phyloP scores from a whole-genome alignment of 2,329 filamentous ascomycete genomes.

The Aspergillus chevalieri region DNA sequence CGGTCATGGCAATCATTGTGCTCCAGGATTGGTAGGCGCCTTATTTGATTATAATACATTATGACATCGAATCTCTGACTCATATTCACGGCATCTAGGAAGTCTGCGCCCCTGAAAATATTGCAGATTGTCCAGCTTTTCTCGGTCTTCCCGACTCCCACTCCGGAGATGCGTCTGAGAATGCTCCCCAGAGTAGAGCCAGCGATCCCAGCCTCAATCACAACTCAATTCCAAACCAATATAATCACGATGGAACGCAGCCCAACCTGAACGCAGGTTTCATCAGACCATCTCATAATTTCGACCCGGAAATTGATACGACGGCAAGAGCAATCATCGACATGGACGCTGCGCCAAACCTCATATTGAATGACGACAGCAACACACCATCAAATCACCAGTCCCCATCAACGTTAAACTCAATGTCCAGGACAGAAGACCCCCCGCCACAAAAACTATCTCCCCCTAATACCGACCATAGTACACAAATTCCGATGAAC shows the following conservation, averaged over 20 bases:
- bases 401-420: conserved; percentile 31
- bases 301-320: conserved; percentile 1
- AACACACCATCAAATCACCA: conserved; percentile 29
- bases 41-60: not conserved
- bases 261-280: not conserved
- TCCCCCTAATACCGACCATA: conserved; percentile 24
- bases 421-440: conserved; percentile 19
- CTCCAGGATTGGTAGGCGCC: not conserved
- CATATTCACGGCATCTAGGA: not conserved
- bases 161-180: not conserved
- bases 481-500: conserved; percentile 13
- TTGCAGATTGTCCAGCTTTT: not conserved
- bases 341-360: conserved; percentile 28
- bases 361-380: conserved; percentile 19
- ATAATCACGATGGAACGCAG: conserved; percentile 11
- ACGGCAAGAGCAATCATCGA: conserved; percentile 15
- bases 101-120: not conserved
- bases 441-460: conserved; percentile 20
- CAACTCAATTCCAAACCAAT: conserved; percentile 20
- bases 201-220: conserved; percentile 4
- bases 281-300: not conserved
- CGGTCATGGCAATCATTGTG: not conserved
- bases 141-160: not conserved
- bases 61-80: not conserved
- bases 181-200: not conserved